Evolutionary conservation across 2,329 filamentous ascomycete genomes (phyloP), one percentile per base, ranked within the genome.

Genomic region (Leptodontidium sp.): DNA sequence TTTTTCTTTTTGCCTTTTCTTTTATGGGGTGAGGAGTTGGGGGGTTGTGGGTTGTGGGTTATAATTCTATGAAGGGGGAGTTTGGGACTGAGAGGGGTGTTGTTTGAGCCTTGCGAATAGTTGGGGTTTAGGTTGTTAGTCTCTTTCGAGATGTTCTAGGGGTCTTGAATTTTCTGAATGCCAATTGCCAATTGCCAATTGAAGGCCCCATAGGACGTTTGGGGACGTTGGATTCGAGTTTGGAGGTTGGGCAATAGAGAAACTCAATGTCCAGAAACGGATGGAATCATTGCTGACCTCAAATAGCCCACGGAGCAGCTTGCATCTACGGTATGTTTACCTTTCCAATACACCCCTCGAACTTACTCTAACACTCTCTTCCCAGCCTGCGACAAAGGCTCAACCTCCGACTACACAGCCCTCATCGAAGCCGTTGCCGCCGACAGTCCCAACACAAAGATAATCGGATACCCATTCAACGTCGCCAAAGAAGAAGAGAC

Each of bases 381-480:
- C 64, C 59, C 68, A 83, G 84, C 86, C 57, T 88, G 86, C 78
- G 84, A 85, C 55, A 80, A 80, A 50, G 80, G 81, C 17, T 77
- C 77, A 38, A 79, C 81, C 40, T 79, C 82, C 50, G 69, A 72
- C 21, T 84, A 83, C 74, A 77, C 78, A 29, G 68, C 77, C 49
- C 77, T 87, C 49, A 79, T 82, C 50, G 76, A 79, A 11, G 77
- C 80, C 57, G 77, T 87, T 38, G 81, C 81, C 63, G 77, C 80
- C 49, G 75, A 80, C 12, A 79, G 78, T 65, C 86, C 86, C 17
- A 87, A 87, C 74, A 89, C 87, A 17, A 88, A 88, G 73, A 79
- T 89, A 63, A 89, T 90, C 70, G 81, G 83, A 21, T 90, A 89
- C 73, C 88, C 88, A 0, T 88, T 88, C 80, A 84, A 85, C 61